Evolutionary conservation across 768 basidiomycete species (phyloP), one percentile per base, ranked within the genome.

Genomic region (Artomyces pyxidatus): DNA sequence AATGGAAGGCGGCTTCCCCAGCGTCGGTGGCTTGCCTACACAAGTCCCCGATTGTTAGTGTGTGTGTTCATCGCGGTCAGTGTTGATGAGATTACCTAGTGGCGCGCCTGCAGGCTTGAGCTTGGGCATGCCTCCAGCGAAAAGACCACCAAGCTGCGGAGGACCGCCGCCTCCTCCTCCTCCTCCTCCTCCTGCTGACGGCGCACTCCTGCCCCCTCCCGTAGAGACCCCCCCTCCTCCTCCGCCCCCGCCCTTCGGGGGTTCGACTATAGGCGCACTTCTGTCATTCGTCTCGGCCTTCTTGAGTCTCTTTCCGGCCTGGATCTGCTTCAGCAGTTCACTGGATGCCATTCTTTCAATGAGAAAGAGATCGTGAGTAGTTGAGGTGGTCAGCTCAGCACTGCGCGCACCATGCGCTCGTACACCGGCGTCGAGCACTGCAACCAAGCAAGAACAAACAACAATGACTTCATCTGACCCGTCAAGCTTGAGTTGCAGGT

Each of bases 71-170:
- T n/a, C 49, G 54, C 26, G 4, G 30, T 23, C 16, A 42, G 10
- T 45, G n/a, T 28, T 37, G 26, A 38, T 27, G 28, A 23, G 22
- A 25, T 26, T 21, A 54, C 53, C 46, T 37, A 50, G 27, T 47
- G 61, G n/a, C n/a, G n/a, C 72, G 11, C 81, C 86, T n/a, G 85
- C 76, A 39, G 89, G 80, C 71, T 85, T 94, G 60, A 95, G 63
- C 62, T 88, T 93, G 4, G 93, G 93, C 72, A 95, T 81, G 1
- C 93, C 92, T 14, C 89, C 91, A 39, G 92, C 90, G 60, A 96
- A 94, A 10, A 96, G 66, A 2, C 80, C 83, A 27, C 81, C 92
- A 4, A 94, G 69, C 63, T 93, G 90, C 22, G 89, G 88, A 23
- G 90, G 81, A 6, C 73, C 81, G n/a, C 40, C 61, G 21, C 74